Evolutionary conservation across 805 yeast genomes (phyloP), one percentile per base, ranked within the genome.

Genomic region (Ogataea philodendri): DNA sequence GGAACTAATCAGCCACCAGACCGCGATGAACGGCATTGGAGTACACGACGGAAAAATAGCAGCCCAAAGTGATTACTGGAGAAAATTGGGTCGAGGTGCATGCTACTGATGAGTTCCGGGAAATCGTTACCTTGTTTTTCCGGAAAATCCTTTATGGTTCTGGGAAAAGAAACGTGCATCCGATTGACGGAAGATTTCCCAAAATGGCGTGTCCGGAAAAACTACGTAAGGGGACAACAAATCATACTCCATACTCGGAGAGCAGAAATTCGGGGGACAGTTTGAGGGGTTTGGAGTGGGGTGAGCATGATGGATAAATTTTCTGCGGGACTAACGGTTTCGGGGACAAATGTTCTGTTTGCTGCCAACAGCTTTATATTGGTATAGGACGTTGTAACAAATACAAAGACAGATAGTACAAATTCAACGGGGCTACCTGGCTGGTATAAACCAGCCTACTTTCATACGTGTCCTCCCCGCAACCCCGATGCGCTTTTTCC

Each of bases 11-110:
- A 54, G 55, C 2, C 75, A 79, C 9, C 65, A 70, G 47, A 67
- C 80, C 3, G 79, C 79, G 1, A 69, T 79, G 78, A 73, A 76
- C 50, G 84, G 74, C 1, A 70, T 80, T 11, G 41, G 62, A 35
- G 14, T 35, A 6, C 50, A 59, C 25, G 48, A 65, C 41, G 58
- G 72, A 34, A 31, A 60, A 22, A 61, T 82, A 64, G 74, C 77
- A 35, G 96, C 95, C 1, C 96, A 88, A 8, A 70, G 87, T 48
- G 97, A 90, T 57, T 85, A 62, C 57, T 90, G 97, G 96, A 67
- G 97, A 39, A 89, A 89, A 56, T 63, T 81, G 30, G 96, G 94
- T 6, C 69, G 62, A 26, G 83, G 88, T 9, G 77, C 72, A 36
- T 93, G 87, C 0, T 80, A 75, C 44, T 82, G 17, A 22, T 5